Base-by-base conservation (phyloP, 2,329 filamentous ascomycete genomes). In the Calonectria crousiana region DNA sequence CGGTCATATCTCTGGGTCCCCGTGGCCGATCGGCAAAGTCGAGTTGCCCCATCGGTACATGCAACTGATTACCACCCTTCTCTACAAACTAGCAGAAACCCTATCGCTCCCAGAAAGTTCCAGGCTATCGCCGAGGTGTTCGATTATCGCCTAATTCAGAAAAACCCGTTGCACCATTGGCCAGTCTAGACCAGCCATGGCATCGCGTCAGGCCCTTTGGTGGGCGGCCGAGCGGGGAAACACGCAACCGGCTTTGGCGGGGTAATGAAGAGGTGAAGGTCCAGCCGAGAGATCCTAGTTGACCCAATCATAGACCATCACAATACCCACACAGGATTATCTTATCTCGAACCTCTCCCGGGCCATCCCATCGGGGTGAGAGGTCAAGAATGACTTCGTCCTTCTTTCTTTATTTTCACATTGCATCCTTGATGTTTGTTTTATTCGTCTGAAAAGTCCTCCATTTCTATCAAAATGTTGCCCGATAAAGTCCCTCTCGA, bases 261-360 rank as follows among this genome's bases (percentile, higher is more conserved):
- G 69, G 69, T 58, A 58, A 38, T 53, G 23, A 16, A 49, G 16
- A 34, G 60, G 44, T 52, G 60, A 66, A 71, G 69, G 69, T 71
- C 69, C 69, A 71, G 28, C 58, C 60, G 47, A 64, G 26, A 2
- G 8, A 18, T 20, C 13, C 23, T 23, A 28, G 5, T 60, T 6
- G 18, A 23, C 14, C 56, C 56, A 60, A 60, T 60, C 34, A 60
- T 28, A 4, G 14, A 28, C 0, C 14, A 18, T 14, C 6, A 14
- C 26, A 3, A 34, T 34, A 28, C 56, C 56, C 56, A n/a, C 56
- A 16, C 16, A 6, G 3, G 28, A 38, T 41, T 23, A 60, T 60
- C 56, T 60, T 60, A 60, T 38, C 56, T 60, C n/a, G 34, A 6
- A 38, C 56, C 34, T 41, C n/a, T 58, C 20, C 28, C 32, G 34